Evolutionary conservation across 306 rosid genomes (phyloP).

Genomic region (Bauhinia variegata): DNA sequence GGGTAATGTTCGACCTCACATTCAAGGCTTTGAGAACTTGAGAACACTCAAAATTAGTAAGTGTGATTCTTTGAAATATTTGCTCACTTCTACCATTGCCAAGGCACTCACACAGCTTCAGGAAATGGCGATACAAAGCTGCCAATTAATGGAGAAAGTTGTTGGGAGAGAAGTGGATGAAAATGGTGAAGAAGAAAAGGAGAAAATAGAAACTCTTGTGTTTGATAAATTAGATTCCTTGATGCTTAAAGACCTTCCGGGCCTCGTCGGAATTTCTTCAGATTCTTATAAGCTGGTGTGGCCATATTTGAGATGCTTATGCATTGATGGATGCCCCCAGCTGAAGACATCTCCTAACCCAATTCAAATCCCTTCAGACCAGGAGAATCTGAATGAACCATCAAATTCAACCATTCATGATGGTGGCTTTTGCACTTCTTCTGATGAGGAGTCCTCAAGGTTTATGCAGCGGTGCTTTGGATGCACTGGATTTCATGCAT

Average conservation of each 20-base stretch:
- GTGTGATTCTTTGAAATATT: constrained; percentile 33
- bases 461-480: constrained; percentile 10
- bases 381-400: background rate
- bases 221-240: constrained; percentile 29
- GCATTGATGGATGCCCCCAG: constrained; percentile 37
- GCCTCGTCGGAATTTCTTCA: constrained; percentile 16
- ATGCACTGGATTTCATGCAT: background rate
- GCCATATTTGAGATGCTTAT: constrained; percentile 26
- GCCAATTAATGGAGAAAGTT: constrained; percentile 22
- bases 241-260: constrained; percentile 30
- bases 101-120: constrained; percentile 25
- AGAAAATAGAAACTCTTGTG: constrained; percentile 10
- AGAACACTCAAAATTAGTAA: constrained; percentile 20
- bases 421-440: constrained; percentile 7
- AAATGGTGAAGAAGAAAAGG: background rate
- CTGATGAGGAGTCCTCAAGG: background rate
- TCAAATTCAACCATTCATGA: background rate
- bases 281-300: constrained; percentile 14
- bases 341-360: constrained; percentile 9
- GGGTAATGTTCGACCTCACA: constrained; percentile 30
- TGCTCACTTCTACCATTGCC: constrained; percentile 13
- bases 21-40: constrained; percentile 38
- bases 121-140: constrained; percentile 20
- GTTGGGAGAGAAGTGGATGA: background rate
- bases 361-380: background rate